Conservation (phyloP, 2,329 filamentous ascomycete species). For the Myriosclerotinia curreyana region DNA sequence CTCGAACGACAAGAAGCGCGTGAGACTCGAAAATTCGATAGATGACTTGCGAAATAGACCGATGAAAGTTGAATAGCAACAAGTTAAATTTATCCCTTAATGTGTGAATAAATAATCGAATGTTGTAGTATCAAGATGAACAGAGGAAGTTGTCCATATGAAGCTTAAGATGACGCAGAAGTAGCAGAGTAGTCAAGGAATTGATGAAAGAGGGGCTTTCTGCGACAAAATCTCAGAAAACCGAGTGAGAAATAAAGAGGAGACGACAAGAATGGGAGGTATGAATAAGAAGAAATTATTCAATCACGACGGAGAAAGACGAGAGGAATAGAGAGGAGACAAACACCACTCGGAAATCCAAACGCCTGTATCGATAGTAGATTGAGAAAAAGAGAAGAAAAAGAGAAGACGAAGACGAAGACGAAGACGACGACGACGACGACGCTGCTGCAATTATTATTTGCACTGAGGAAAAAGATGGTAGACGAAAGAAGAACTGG, state of each 20-base stretch:
- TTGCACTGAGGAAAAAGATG: constrained; percentile 15
- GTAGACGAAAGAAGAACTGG: constrained; percentile 8
- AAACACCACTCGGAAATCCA: constrained; percentile 39
- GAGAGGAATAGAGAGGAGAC: constrained; percentile 35
- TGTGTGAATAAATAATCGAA: constrained; percentile 22
- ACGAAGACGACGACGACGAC: constrained; percentile 18
- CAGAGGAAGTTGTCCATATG: constrained; percentile 30
- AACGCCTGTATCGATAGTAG: constrained; percentile 22
- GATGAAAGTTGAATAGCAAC: constrained; percentile 34
- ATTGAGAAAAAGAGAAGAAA: constrained; percentile 19
- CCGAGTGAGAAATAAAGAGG: constrained; percentile 29
- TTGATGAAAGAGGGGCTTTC: constrained; percentile 28
- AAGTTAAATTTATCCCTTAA: constrained; percentile 32
- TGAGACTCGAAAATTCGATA: constrained; percentile 35
- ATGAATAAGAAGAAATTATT: constrained; percentile 32
- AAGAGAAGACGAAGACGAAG: constrained; percentile 20
- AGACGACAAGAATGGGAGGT: constrained; percentile 32
- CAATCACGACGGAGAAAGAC: constrained; percentile 29
- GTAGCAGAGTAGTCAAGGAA: constrained; percentile 28
- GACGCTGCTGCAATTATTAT: constrained; percentile 10
- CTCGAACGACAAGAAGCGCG: constrained; percentile 37
- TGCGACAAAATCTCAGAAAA: constrained; percentile 31
- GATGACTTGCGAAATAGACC: constrained; percentile 34
- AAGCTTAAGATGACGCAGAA: constrained; percentile 34
- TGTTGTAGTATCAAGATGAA: constrained; percentile 9